phyloP scores from a whole-genome alignment of 2,329 filamentous ascomycete species.

The Penicillium corylophilum region DNA sequence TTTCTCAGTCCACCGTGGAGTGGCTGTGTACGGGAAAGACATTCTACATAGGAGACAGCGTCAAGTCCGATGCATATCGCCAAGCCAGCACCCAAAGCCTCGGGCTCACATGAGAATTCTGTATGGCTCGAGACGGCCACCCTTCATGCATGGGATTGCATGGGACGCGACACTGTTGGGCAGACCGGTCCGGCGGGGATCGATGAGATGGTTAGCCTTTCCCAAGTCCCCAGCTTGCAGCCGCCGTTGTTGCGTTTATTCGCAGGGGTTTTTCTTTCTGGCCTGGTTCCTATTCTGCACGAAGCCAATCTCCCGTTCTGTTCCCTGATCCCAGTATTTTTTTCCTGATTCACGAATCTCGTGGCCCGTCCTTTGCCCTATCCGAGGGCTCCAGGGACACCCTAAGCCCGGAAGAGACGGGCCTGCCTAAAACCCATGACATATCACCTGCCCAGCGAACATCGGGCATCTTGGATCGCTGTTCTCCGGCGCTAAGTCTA shows the following conservation, averaged over 20 bases:
- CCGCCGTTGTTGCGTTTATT: constrained; percentile 19
- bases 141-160: constrained; percentile 15
- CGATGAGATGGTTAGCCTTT: constrained; percentile 21
- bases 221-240: constrained; percentile 12
- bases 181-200: constrained; percentile 20
- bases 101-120: constrained; percentile 27
- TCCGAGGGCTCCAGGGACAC: neutral
- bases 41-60: neutral
- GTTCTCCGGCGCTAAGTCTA: constrained; percentile 32
- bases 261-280: neutral
- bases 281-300: neutral
- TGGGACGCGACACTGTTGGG: constrained; percentile 22
- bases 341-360: neutral
- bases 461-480: constrained; percentile 21
- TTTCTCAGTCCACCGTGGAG: constrained; percentile 1
- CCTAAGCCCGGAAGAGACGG: neutral
- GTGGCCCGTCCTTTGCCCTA: neutral
- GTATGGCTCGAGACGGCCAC: constrained; percentile 1
- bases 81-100: constrained; percentile 35
- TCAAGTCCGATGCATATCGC: constrained; percentile 6
- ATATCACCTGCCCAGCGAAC: constrained; percentile 18
- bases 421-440: constrained; percentile 11
- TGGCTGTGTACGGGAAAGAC: constrained; percentile 26
- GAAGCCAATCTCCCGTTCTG: neutral
- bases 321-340: neutral